phyloP scores from a whole-genome alignment of 2,329 filamentous ascomycete genomes.

The Verticillium isaacii region DNA sequence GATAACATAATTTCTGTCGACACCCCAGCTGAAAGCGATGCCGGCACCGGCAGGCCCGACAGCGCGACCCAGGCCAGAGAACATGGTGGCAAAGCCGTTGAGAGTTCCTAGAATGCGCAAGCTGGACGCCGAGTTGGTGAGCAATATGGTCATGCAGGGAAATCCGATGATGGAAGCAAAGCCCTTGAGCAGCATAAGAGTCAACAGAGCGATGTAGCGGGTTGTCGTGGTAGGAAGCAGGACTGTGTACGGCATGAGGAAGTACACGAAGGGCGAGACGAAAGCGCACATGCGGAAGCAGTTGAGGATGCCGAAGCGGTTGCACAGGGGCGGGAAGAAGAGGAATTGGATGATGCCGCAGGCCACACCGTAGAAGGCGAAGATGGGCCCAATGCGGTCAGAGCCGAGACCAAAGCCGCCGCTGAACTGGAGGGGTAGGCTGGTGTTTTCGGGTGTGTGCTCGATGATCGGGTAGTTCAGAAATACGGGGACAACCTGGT shows the following conservation, averaged over 20 bases:
- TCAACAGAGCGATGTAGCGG: slow-evolving; percentile 60
- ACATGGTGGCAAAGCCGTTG: slow-evolving; percentile 84
- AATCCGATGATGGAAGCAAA: slow-evolving; percentile 79
- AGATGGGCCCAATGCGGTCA: slow-evolving; percentile 76
- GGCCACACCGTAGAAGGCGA: slow-evolving; percentile 74
- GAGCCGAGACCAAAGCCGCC: slow-evolving; percentile 74
- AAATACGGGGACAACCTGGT: slow-evolving; percentile 85
- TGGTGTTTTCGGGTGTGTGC: slow-evolving; percentile 52
- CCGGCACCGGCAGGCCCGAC: slow-evolving; percentile 73
- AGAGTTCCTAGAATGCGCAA: slow-evolving; percentile 82
- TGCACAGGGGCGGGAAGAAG: slow-evolving; percentile 72
- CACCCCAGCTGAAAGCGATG: slow-evolving; percentile 68
- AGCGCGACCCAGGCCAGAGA: slow-evolving; percentile 75
- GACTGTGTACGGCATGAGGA: slow-evolving; percentile 76
- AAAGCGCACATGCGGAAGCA: slow-evolving; percentile 66
- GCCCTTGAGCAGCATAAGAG: slow-evolving; percentile 69
- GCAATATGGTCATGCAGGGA: slow-evolving; percentile 81
- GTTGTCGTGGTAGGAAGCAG: slow-evolving; percentile 44
- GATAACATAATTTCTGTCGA: slow-evolving; percentile 70
- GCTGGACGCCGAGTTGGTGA: slow-evolving; percentile 83
- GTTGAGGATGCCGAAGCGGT: slow-evolving; percentile 65
- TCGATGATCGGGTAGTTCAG: slow-evolving; percentile 66
- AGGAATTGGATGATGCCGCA: slow-evolving; percentile 84
- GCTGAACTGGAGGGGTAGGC: slow-evolving; percentile 74
- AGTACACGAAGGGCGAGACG: slow-evolving; percentile 69